Percentiles rank a stretch among this genome's conserved stretches.
phyloP scores from a whole-genome alignment of 306 rosid genomes.

The Citrullus mucosospermus region DNA sequence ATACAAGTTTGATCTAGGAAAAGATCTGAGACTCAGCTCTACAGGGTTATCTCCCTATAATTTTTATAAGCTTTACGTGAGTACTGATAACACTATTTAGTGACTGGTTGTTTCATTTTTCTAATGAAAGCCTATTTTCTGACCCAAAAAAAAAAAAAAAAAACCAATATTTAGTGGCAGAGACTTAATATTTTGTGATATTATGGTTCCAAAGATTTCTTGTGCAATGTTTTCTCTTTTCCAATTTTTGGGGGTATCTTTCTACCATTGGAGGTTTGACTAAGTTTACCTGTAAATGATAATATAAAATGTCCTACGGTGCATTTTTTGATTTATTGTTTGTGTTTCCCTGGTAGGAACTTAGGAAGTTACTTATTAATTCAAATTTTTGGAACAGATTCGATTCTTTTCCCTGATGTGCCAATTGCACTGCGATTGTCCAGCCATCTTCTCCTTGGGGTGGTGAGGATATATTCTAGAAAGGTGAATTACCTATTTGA shows the following conservation, averaged over 20 bases:
- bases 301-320: neutral
- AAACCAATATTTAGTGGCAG: neutral
- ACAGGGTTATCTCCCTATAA: too few relatives aligned
- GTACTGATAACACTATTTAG: neutral
- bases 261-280: neutral
- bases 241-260: neutral
- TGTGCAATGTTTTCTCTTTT: neutral
- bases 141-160: too few relatives aligned
- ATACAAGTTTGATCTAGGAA: neutral
- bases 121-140: too few relatives aligned
- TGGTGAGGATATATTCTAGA: slow-evolving; percentile 97
- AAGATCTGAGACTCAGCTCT: neutral
- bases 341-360: slow-evolving; percentile 11
- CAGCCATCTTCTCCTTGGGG: slow-evolving; percentile 99
- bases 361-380: slow-evolving; percentile 12
- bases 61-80: neutral
- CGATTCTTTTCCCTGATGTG: slow-evolving; percentile 89
- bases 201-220: neutral
- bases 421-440: slow-evolving; percentile 97
- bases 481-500: slow-evolving; percentile 99
- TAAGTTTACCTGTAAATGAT: neutral
- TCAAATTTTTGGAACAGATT: slow-evolving; percentile 51
- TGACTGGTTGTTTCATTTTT: too few relatives aligned
- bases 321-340: neutral
- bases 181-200: neutral